These are phyloP conservation scores for Guillardia theta DNA, from an alignment of 78 protist genomes.

Conservation along the genomic window DNA sequence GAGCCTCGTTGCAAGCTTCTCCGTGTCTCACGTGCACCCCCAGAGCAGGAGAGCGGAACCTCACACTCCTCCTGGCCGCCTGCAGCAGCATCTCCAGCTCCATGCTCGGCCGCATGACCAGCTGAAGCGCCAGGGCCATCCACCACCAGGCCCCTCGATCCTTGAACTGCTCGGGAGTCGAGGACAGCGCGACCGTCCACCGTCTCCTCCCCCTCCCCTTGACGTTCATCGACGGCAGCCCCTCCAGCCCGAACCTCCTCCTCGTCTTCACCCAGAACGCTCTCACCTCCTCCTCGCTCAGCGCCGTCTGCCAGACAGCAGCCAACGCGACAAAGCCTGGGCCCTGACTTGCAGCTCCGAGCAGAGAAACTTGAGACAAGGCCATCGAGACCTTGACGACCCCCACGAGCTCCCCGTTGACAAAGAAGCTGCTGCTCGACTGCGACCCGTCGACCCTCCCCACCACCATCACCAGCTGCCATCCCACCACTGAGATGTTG, in stretches of 20 bases:
- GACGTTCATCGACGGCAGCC: neutral
- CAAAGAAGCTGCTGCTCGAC: neutral
- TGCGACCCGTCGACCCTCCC: neutral
- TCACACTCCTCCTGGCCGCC: neutral
- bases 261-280: neutral
- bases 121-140: neutral
- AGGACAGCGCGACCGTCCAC: neutral
- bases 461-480: slow-evolving; percentile 1
- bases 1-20: neutral
- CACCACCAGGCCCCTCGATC: neutral
- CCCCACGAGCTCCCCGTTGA: neutral
- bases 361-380: neutral
- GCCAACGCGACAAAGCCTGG: neutral
- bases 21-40: slow-evolving; percentile 10
- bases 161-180: neutral
- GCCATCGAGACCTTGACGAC: neutral
- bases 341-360: neutral
- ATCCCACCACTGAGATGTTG: neutral
- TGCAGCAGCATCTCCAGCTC: neutral
- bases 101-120: neutral
- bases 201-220: neutral
- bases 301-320: neutral
- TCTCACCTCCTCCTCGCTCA: neutral
- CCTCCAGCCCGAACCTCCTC: neutral
- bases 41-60: neutral